These are phyloP conservation scores for Xanthoconium separans DNA, from an alignment of 1,284 basidiomycete genomes.

Conservation along the genomic window DNA sequence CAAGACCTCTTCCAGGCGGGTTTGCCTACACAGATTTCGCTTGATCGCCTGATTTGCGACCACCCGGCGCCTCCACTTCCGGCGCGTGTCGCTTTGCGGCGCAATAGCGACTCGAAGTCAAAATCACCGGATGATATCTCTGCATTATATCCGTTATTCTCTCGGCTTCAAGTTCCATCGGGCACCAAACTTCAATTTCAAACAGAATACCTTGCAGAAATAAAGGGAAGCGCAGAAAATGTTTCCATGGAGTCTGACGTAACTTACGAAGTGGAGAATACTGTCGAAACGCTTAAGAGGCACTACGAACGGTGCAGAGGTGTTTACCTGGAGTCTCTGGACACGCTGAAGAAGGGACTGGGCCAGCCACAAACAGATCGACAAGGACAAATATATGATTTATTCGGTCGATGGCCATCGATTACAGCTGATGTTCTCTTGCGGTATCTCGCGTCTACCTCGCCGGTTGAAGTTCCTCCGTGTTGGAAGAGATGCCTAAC, in stretches of 20 bases:
- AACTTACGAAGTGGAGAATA: too few species aligned
- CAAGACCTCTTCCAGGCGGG: too few species aligned
- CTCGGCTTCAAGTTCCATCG: background rate
- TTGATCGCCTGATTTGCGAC: background rate
- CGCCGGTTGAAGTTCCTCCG: background rate
- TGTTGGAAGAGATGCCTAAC: constrained; percentile 31
- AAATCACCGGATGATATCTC: background rate
- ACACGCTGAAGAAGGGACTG: background rate
- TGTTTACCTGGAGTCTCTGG: background rate
- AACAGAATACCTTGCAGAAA: too few species aligned
- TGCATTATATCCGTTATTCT: background rate
- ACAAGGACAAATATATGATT: background rate
- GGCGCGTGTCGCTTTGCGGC: background rate
- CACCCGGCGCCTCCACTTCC: background rate
- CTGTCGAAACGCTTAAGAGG: background rate
- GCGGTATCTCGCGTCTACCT: background rate
- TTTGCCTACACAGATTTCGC: too few species aligned
- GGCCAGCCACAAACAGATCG: background rate
- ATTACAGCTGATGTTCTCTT: constrained; percentile 28
- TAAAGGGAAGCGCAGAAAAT: too few species aligned
- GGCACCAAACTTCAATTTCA: background rate
- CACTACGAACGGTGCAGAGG: background rate
- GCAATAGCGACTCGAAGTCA: too few species aligned
- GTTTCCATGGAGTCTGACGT: too few species aligned
- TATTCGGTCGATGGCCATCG: constrained; percentile 20